Evolutionary conservation across 176 grass and related monocot genomes (phyloP), one percentile per base, ranked within the genome.

Genomic region (Zea mays): DNA sequence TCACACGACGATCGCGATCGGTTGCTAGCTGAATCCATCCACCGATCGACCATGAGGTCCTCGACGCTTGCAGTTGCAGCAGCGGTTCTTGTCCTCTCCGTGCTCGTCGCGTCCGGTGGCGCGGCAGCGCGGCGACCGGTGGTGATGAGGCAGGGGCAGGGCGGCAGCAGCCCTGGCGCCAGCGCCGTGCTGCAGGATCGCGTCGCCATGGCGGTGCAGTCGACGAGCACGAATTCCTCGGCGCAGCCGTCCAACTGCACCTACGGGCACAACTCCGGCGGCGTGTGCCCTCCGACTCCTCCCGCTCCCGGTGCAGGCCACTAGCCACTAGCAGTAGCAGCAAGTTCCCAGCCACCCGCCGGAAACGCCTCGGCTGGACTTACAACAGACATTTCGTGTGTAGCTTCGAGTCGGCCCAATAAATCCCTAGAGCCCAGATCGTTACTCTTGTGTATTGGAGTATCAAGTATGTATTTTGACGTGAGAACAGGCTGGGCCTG

Each of bases 181-280:
- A 20, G 56, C 19, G 56, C 20, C 3, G n/a, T 21, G 54, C 54
- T 20, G 27, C 27, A 27, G 17, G n/a, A 20, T 37, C 17, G n/a
- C 21, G 46, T 17, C 80, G 58, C 2, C 27, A 6, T 16, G 68
- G 16, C 12, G 35, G 65, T 49, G 73, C 48, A 83, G 50, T 5
- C 52, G 2, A 67, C 60, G 42, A 62, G 80, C 79, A 60, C 75
- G 2, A 44, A 80, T 13, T 19, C 81, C 4, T 74, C 81, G 8
- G 77, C 86, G 20, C 75, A 88, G 62, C 54, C 86, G 54, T 88
- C 86, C 51, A 80, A 64, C 27, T 84, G 86, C 81, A 88, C 86
- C 44, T 88, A 84, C 81, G 86, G 80, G 36, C 52, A 74, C 52
- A 82, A 80, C 62, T 16, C 27, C 44, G 69, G 69, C 62, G 86